Evolutionary conservation across 208 protist species (phyloP).

Genomic region (Acanthamoeba comandoni): DNA sequence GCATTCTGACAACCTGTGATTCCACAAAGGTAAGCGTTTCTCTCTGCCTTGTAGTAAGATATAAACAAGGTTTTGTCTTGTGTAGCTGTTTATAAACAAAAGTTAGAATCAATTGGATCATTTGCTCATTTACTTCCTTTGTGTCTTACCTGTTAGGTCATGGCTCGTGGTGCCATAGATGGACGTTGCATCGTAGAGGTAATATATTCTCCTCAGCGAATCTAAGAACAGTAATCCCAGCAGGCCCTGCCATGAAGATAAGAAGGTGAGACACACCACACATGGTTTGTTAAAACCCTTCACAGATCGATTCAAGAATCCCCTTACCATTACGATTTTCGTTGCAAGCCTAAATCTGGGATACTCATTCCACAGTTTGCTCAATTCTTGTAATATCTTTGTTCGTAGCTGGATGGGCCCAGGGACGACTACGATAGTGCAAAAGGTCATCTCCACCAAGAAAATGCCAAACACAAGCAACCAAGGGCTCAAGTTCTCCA

Average conservation of each 20-base stretch:
- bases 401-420: background rate
- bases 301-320: too few species aligned
- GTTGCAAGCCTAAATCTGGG: conserved; percentile 32
- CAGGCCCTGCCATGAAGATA: background rate
- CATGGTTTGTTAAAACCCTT: too few species aligned
- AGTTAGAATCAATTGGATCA: too few species aligned
- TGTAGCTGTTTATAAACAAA: too few species aligned
- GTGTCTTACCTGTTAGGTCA: too few species aligned
- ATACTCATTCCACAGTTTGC: conserved; percentile 67
- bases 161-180: background rate
- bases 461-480: conserved; percentile 41
- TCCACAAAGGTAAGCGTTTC: conserved; percentile 53
- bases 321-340: conserved; percentile 37
- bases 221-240: conserved; percentile 43
- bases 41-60: conserved; percentile 49
- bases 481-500: conserved; percentile 45
- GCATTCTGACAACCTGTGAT: conserved; percentile 55
- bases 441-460: conserved; percentile 42
- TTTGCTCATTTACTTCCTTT: too few species aligned
- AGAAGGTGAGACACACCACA: background rate
- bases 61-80: too few species aligned
- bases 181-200: conserved; percentile 56
- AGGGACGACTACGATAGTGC: conserved; percentile 40
- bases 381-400: conserved; percentile 4
- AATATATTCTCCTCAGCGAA: conserved; percentile 35